Base-by-base conservation (phyloP, 148 eudicot genomes). In the Chenopodium suecicum region DNA sequence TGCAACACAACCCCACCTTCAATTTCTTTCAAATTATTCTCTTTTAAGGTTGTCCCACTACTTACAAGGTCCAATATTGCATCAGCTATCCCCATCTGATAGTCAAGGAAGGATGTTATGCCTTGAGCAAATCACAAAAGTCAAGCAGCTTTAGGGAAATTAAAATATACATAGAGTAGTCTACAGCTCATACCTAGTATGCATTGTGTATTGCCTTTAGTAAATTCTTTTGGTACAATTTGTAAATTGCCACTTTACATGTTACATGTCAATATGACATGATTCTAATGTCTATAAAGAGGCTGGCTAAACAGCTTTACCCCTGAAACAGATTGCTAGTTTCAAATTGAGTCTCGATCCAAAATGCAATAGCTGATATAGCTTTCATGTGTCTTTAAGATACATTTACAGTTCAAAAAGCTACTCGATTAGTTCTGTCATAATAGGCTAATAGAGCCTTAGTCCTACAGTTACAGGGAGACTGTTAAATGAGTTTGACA, bases 21-120 rank as follows among this genome's bases (percentile, higher is more conserved):
- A 80, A 95, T 91, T 86, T 95, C 98, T 91, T 95, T 95, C 84
- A 95, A 80, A 84, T 95, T 93, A 84, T 95, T 95, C 82, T 95
- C 98, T 84, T 86, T 88, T 78, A 93, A 82, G 31, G 98, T 95
- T 76, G 94, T 92, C 80, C 98, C 98, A 77, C 98, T 95, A 82
- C 98, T 91, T 80, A 95, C 98, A 83, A 95, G 98, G 85, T 95
- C 98, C 79, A 95, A 90, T 79, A 95, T 95, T 78, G 98, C 98
- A 89, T 95, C 98, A 74, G 98, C 98, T 83, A 91, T 95, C 67
- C 98, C 98, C 98, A 95, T 95, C 98, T 95, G 77, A 47, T 68
- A 75, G 44, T 52, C 22, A 83, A 80, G 73, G 75, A 75, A 81
- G 48, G 12, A 86, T 48, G 78, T 76, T 41, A 81, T 13, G 54